Evolutionary conservation across 2,329 filamentous ascomycete species (phyloP), one percentile per base, ranked within the genome.

Genomic region (Coniochaeta pulveracea): DNA sequence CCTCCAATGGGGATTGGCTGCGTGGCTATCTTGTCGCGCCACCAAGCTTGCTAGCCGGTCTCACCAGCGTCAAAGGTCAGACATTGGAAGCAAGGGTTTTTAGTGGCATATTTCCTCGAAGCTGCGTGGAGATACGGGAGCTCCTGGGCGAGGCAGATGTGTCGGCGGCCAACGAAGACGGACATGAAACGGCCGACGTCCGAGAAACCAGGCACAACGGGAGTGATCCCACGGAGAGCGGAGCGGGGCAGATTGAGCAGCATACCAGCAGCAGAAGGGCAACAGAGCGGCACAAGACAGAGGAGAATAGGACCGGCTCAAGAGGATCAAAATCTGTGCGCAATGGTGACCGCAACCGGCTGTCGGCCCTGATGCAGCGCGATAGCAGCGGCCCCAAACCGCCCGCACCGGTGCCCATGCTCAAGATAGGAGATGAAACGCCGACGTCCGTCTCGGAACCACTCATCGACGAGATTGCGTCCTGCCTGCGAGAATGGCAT

Each of bases 341-440:
- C 27, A 29, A 9, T 12, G 6, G 11, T 17, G 7, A 11, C 16
- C 29, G 8, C 43, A 34, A 58, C 60, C 60, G 48, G 14, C 53
- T 71, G 14, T 68, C 69, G 7, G 47, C 65, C 4, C 61, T 63
- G 5, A 52, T 67, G 30, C 58, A 63, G 41, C 72, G 79, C 40
- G 74, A 86, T 46, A 76, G 78, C 2, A 66, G 73, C 50, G 72
- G 65, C 16, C 76, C 78, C 9, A 85, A 85, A 46, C 91, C 89
- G 19, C 75, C 85, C 9, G 93, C 93, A 9, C 91, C 91, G 0
- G 88, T 98, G 7, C 91, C 91, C 4, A 91, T 96, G 82, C 69
- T 98, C 34, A 94, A 95, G 56, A 89, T 98, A 52, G 91, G 91
- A 37, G 91, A 98, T 50, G 91, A 98, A 61, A 94, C 86, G 2